A percentile compares a stretch with the other conserved stretches of the same genome.
Conservation (phyloP, 108 stramenopile species). For the Mediolabrus comicus region DNA sequence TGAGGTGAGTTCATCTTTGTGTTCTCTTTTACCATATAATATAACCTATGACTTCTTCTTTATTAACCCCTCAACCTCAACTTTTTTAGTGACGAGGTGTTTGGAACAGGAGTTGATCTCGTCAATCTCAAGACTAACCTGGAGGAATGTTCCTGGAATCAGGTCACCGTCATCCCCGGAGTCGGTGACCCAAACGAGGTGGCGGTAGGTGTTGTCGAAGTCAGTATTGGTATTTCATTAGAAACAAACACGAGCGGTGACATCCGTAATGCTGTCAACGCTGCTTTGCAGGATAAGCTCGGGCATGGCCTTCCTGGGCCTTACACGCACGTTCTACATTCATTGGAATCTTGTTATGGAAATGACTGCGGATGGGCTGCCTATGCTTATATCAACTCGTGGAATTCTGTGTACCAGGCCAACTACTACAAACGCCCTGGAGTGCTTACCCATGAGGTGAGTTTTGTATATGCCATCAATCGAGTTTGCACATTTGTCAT, state of each 20-base stretch:
- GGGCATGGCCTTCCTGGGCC: slow-evolving; percentile 2
- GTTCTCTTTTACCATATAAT: too few species aligned
- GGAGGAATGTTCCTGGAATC: slow-evolving; percentile 27
- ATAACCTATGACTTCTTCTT: not conserved
- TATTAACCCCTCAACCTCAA: not conserved
- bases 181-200: not conserved
- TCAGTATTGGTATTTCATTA: slow-evolving; percentile 14
- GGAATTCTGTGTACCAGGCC: slow-evolving; percentile 16
- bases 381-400: slow-evolving; percentile 17
- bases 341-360: slow-evolving; percentile 21
- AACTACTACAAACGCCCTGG: slow-evolving; percentile 18
- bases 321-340: slow-evolving; percentile 21
- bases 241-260: not conserved
- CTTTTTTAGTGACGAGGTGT: slow-evolving; percentile 18
- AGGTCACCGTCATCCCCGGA: slow-evolving; percentile 11
- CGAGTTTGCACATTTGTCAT: not conserved
- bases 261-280: slow-evolving; percentile 19
- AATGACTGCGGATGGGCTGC: slow-evolving; percentile 32
- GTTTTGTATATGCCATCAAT: not conserved
- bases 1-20: not conserved
- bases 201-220: slow-evolving; percentile 41
- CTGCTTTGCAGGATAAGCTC: slow-evolving; percentile 9
- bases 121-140: slow-evolving; percentile 37
- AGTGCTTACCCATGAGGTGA: slow-evolving; percentile 12
- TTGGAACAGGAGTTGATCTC: slow-evolving; percentile 33